phyloP scores from a whole-genome alignment of 106 monocot species.

The Platanthera guangdongensis region DNA sequence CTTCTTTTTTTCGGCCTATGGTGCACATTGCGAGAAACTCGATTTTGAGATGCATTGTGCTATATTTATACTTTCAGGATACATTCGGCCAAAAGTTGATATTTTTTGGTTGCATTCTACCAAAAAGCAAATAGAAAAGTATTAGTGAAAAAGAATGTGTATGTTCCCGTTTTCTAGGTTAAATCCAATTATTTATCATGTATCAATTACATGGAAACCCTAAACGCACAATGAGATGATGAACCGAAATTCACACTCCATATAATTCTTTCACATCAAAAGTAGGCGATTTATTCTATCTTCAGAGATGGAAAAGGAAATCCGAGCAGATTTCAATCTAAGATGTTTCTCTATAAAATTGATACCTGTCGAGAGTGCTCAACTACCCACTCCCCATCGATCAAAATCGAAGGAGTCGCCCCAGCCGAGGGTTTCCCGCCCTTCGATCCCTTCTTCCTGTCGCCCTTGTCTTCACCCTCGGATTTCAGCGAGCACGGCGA shows the following conservation, averaged over 20 bases:
- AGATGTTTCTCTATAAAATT: background rate
- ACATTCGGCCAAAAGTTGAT: background rate
- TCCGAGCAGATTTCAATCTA: background rate
- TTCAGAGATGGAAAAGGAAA: no score
- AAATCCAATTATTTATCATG: no score
- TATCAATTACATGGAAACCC: no score
- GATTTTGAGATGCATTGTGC: background rate
- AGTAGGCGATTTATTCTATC: no score
- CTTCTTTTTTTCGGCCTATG: no score
- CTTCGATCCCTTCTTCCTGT: conserved; percentile 50
- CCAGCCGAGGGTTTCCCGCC: conserved; percentile 27
- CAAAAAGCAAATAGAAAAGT: no score
- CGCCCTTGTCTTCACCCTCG: conserved; percentile 17
- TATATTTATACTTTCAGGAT: background rate
- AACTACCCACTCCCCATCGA: conserved; percentile 87
- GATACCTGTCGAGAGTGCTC: conserved; percentile 88
- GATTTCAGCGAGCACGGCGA: conserved; percentile 51
- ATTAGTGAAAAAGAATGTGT: no score
- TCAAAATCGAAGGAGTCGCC: conserved; percentile 19
- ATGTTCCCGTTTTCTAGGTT: no score
- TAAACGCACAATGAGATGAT: no score
- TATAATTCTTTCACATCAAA: no score
- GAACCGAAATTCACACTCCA: no score
- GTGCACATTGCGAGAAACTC: background rate
- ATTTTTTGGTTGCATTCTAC: no score